These are phyloP conservation scores for Scytalidium lignicola DNA, from an alignment of 2,329 filamentous ascomycete genomes.

Conservation along the genomic window DNA sequence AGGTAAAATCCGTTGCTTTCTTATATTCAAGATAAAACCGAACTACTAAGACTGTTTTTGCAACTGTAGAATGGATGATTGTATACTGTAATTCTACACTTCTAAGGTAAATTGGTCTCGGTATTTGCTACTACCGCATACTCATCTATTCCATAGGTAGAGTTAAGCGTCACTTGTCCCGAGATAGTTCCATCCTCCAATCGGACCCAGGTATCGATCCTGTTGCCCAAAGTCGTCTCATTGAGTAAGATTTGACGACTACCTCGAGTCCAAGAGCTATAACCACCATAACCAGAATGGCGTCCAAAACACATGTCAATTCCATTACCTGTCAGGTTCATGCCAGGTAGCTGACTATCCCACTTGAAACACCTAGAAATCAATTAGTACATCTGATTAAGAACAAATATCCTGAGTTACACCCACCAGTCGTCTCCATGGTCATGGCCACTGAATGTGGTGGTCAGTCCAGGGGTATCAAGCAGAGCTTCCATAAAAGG, in stretches of 20 bases:
- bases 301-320: slow-evolving; percentile 33
- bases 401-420: neutral
- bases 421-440: slow-evolving; percentile 55
- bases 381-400: too few species aligned
- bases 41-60: too few species aligned
- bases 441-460: slow-evolving; percentile 59
- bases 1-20: too few species aligned
- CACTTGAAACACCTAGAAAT: neutral
- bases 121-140: neutral
- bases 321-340: slow-evolving; percentile 25
- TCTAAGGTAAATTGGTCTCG: neutral
- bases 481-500: slow-evolving; percentile 58
- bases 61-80: too few species aligned
- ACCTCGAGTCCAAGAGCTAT: slow-evolving; percentile 1
- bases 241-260: slow-evolving; percentile 5
- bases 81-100: too few species aligned
- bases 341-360: slow-evolving; percentile 14
- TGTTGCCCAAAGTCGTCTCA: neutral
- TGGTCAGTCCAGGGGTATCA: slow-evolving; percentile 48
- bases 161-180: slow-evolving; percentile 5
- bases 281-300: slow-evolving; percentile 40
- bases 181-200: slow-evolving; percentile 3
- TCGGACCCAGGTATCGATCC: slow-evolving; percentile 3
- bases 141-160: slow-evolving; percentile 6
- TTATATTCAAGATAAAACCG: too few species aligned